Conservation (phyloP, 805 yeast species). For the Nakazawaea anatomiae region DNA sequence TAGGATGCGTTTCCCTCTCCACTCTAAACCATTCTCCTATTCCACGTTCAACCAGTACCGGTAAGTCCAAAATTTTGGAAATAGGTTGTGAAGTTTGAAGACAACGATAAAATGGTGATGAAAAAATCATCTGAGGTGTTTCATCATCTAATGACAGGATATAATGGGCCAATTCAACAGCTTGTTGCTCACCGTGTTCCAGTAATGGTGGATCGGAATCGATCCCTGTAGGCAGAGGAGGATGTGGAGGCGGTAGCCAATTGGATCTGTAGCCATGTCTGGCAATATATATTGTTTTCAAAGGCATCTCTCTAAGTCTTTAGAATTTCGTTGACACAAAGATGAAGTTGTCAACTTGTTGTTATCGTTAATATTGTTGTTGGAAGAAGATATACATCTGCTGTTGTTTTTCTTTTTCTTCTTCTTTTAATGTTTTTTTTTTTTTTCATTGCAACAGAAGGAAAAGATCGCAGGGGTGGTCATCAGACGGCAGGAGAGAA, state of each 20-base stretch:
- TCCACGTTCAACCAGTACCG: conserved; percentile 70
- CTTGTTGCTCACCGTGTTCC: conserved; percentile 83
- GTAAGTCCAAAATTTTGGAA: conserved; percentile 50
- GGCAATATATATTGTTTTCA: conserved; percentile 61
- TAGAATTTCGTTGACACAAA: not conserved
- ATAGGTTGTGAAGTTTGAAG: conserved; percentile 74
- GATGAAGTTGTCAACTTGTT: too few species aligned
- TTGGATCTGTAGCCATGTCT: conserved; percentile 90
- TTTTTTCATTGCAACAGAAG: too few species aligned
- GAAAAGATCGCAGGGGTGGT: not conserved
- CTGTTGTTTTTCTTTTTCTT: not conserved
- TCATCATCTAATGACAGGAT: conserved; percentile 39
- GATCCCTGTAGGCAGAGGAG: conserved; percentile 81
- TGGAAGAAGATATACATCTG: not conserved
- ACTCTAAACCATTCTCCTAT: conserved; percentile 89
- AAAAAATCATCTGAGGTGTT: conserved; percentile 63
- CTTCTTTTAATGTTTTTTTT: too few species aligned
- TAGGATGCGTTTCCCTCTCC: conserved; percentile 63
- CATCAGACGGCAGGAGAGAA: not conserved
- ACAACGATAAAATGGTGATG: conserved; percentile 89
- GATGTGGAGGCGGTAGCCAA: conserved; percentile 73
- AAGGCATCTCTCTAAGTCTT: conserved; percentile 27
- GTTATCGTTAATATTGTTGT: too few species aligned
- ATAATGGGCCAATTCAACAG: conserved; percentile 67
- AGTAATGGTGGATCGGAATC: conserved; percentile 88